These are phyloP conservation scores for Fusarium devonianum DNA, from an alignment of 2,329 filamentous ascomycete species.

Conservation along the genomic window DNA sequence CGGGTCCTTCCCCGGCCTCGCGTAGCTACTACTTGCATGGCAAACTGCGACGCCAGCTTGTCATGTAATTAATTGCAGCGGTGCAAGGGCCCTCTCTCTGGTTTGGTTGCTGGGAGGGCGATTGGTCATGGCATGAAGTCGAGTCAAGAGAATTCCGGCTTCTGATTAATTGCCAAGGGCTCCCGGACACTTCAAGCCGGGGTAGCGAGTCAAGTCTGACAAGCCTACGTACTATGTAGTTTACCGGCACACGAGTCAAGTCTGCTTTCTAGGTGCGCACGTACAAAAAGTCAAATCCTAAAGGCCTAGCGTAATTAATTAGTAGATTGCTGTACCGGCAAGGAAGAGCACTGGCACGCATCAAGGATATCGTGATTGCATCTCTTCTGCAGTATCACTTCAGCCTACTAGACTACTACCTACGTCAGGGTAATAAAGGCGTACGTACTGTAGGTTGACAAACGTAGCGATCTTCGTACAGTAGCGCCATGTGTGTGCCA, in stretches of 20 bases:
- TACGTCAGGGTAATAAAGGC: slow-evolving; percentile 11
- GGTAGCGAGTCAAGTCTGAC: slow-evolving; percentile 26
- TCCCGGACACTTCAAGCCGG: slow-evolving; percentile 6
- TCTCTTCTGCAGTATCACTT: slow-evolving; percentile 8
- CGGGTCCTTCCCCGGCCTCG: slow-evolving; percentile 4
- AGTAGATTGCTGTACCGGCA: too few species aligned
- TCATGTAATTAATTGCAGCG: slow-evolving; percentile 17
- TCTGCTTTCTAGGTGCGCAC: slow-evolving; percentile 33
- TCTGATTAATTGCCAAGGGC: slow-evolving; percentile 1
- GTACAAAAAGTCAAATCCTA: too few species aligned
- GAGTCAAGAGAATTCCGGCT: neutral
- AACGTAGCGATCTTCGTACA: slow-evolving; percentile 27
- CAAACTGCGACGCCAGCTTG: slow-evolving; percentile 20
- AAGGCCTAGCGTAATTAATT: too few species aligned
- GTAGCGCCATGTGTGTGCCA: slow-evolving; percentile 39
- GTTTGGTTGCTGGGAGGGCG: slow-evolving; percentile 18
- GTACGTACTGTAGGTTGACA: slow-evolving; percentile 5
- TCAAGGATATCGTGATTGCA: slow-evolving; percentile 7
- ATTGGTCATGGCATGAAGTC: slow-evolving; percentile 22
- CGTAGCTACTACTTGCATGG: too few species aligned
- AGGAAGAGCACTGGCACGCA: too few species aligned
- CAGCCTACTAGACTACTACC: neutral
- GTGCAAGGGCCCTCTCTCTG: slow-evolving; percentile 13
- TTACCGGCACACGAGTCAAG: slow-evolving; percentile 18
- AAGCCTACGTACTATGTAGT: too few species aligned